Conservation (phyloP, 345 rosid species). For the Arabis alpina region DNA sequence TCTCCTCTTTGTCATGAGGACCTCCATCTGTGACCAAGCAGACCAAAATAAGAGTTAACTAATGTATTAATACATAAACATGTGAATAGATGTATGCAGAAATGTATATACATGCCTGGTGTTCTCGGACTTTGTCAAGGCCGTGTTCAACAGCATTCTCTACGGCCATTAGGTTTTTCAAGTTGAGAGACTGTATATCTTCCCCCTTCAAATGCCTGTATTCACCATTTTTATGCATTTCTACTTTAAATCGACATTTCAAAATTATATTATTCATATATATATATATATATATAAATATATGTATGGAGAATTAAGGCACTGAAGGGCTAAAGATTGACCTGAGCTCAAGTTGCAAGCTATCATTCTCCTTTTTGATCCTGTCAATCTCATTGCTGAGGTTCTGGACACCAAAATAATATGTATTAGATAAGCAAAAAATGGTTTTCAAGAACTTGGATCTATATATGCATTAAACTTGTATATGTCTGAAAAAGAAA, state of each 20-base stretch:
- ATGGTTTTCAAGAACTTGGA: background rate
- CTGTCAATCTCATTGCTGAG: slow-evolving; percentile 80
- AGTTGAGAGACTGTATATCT: slow-evolving; percentile 65
- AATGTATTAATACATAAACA: background rate
- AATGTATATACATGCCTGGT: slow-evolving; percentile 47
- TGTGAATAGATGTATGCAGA: background rate
- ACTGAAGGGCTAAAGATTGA: slow-evolving; percentile 27
- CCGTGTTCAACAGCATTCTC: slow-evolving; percentile 81
- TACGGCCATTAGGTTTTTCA: slow-evolving; percentile 56
- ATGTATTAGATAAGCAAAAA: background rate
- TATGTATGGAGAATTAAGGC: background rate
- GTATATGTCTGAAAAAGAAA: background rate
- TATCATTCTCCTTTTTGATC: slow-evolving; percentile 83
- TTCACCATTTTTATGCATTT: background rate
- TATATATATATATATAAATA: too few species aligned
- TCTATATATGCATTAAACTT: background rate
- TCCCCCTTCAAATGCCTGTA: slow-evolving; percentile 76
- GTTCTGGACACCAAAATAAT: slow-evolving; percentile 47
- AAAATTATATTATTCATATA: background rate
- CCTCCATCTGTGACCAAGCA: slow-evolving; percentile 48
- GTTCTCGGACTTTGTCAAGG: slow-evolving; percentile 54
- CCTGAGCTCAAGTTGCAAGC: slow-evolving; percentile 84
- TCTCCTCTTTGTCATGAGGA: slow-evolving; percentile 45
- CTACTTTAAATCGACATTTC: background rate
- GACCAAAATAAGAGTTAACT: slow-evolving; percentile 21